Base-by-base conservation (phyloP, 306 rosid genomes). In the Trifolium repens region DNA sequence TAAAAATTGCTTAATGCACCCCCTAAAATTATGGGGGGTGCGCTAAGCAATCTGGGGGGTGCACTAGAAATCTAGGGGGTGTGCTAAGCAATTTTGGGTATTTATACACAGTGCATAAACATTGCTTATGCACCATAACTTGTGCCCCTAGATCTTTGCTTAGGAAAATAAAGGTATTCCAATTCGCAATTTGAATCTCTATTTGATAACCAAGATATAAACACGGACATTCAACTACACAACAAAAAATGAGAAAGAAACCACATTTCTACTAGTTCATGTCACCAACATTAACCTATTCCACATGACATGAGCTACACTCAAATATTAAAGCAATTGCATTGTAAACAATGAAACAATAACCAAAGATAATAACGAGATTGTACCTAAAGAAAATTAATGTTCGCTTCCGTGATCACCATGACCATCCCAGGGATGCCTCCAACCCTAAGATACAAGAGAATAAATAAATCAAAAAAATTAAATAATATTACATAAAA, bases 401-500 rank as follows among this genome's bases (percentile, higher is more conserved):
- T 86, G 88, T 0, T 76, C 88, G 8, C 24, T 16, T 66, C 80
- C 85, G 35, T 80, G 83, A 68, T 90, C 97, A 80, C 61, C 94
- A 55, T 94, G 97, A 78, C 93, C 97, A 22, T 94, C 98, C 98
- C 98, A 94, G 24, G 98, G 98, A 82, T 94, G 98, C 75, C 98
- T 88, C 98, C 93, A 94, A 11, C 98, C 98, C 98, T 94, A 80
- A 67, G 11, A 2, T 44, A 67, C 44, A 67, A 67, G 1, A 8
- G 10, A 55, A 79, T 52, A 5, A 55, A 79, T 52, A 5, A 11
- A 57, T 46, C 6, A 46, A 3, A 47, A 47, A 34, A 16, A 10
- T n/a, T 8, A 82, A 63, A 17, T 3, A 26, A 67, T 9, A 14
- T 9, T 5, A 32, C 62, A 46, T 15, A 46, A 2, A 55, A 17